Evolutionary conservation across 805 yeast genomes (phyloP), one percentile per base, ranked within the genome.

Genomic region (Ogataea pini): DNA sequence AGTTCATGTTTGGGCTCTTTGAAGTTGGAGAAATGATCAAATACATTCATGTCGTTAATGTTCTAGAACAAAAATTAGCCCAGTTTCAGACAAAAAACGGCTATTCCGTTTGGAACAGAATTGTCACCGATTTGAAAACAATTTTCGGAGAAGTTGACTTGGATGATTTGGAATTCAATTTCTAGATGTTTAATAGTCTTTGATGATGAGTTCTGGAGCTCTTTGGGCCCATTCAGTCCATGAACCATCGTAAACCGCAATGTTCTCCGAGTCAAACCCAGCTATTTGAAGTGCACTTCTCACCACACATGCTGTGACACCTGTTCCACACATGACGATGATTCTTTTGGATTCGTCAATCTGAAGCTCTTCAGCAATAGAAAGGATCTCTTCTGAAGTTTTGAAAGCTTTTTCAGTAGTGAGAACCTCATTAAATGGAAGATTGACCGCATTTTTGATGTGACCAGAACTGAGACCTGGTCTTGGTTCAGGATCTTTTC

Each of bases 321-420:
- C 99, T 0, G 97, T 85, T 24, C 98, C 99, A 64, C 99, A 94
- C 88, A 88, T 82, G 33, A 86, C 86, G 42, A 94, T 81, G 16
- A 87, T 81, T 10, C 89, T 91, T 59, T 85, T 84, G 14, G 72
- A 67, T 16, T 60, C 69, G 36, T 64, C 65, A 31, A 74, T 57
- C 9, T 58, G 69, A 34, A 76, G 64, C 36, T 68, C 70, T 7
- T 72, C 61, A 55, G 90, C 77, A 9, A 81, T 64, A 13, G 68
- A 60, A 6, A 63, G 49, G 32, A 92, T 61, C 37, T 77, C 80
- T 9, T 65, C 70, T 7, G 71, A 61, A 2, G 77, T 58, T 59
- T 75, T 76, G 71, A 77, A 86, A 49, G 66, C 70, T 48, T 68
- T 79, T 55, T 59, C 73, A 1, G 70, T 63, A 32, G 78, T 77